These are phyloP conservation scores for Hyphodiscus hymeniophilus DNA, from an alignment of 495 filamentous ascomycete species.

Conservation along the genomic window DNA sequence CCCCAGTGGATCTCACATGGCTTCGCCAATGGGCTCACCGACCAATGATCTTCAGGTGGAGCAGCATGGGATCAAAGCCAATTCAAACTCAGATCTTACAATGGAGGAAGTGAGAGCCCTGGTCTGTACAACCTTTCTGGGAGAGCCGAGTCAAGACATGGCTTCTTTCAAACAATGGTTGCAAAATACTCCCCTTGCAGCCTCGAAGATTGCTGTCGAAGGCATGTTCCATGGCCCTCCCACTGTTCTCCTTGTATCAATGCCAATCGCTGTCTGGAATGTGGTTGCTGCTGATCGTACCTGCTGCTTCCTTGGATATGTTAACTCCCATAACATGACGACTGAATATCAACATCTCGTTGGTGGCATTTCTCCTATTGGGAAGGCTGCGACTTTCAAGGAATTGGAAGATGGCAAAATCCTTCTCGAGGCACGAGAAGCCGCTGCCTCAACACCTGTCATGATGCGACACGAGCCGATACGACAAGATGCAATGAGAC, in stretches of 20 bases:
- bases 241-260: conserved; percentile 47
- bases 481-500: conserved; percentile 6
- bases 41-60: conserved; percentile 25
- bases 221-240: conserved; percentile 51
- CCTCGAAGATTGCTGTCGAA: conserved; percentile 45
- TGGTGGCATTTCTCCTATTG: conserved; percentile 27
- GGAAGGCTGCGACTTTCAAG: conserved; percentile 29
- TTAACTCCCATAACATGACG: conserved; percentile 50
- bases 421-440: conserved; percentile 32
- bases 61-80: conserved; percentile 15
- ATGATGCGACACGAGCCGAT: conserved; percentile 17
- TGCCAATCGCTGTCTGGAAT: conserved; percentile 47
- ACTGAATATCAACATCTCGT: conserved; percentile 46
- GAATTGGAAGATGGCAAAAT: conserved; percentile 42
- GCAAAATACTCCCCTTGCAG: conserved; percentile 36
- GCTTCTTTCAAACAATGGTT: conserved; percentile 50
- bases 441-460: conserved; percentile 19
- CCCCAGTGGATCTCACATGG: conserved; percentile 23
- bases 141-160: conserved; percentile 49
- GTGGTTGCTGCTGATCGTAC: conserved; percentile 46
- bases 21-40: conserved; percentile 31
- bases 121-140: conserved; percentile 48
- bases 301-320: conserved; percentile 46
- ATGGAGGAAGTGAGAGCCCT: conserved; percentile 45
- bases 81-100: conserved; percentile 35